Percentiles rank a stretch among this genome's conserved stretches.
Conservation (phyloP, 768 basidiomycete species). For the Harrya chromipes region DNA sequence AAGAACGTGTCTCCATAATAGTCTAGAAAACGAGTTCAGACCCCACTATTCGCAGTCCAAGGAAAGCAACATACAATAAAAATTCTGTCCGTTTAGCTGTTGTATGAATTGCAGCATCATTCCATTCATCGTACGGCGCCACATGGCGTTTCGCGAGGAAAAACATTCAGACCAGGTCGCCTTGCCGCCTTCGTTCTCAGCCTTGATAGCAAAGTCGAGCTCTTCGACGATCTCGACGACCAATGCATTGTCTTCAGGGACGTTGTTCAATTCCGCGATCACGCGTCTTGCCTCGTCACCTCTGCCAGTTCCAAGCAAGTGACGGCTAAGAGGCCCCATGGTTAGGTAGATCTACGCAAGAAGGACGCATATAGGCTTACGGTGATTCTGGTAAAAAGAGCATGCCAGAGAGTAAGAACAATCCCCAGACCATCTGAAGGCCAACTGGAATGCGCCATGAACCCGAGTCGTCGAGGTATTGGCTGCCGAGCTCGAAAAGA, state of each 20-base stretch:
- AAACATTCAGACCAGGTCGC: slow-evolving; percentile 80
- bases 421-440: slow-evolving; percentile 67
- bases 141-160: slow-evolving; percentile 60
- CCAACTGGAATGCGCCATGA: slow-evolving; percentile 79
- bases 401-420: slow-evolving; percentile 63
- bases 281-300: slow-evolving; percentile 55
- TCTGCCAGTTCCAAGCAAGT: slow-evolving; percentile 58
- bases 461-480: slow-evolving; percentile 50
- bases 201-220: slow-evolving; percentile 59
- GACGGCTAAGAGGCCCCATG: slow-evolving; percentile 46
- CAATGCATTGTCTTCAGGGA: slow-evolving; percentile 54
- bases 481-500: slow-evolving; percentile 65
- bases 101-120: slow-evolving; percentile 84
- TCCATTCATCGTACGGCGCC: slow-evolving; percentile 75
- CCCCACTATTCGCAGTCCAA: neutral
- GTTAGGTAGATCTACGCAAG: neutral
- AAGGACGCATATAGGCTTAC: slow-evolving; percentile 35
- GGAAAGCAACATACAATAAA: slow-evolving; percentile 55
- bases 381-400: slow-evolving; percentile 80
- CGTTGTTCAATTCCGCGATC: slow-evolving; percentile 63
- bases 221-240: slow-evolving; percentile 63
- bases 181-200: slow-evolving; percentile 78
- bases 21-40: slow-evolving; percentile 40
- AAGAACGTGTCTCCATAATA: slow-evolving; percentile 84
- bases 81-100: slow-evolving; percentile 78